These are phyloP conservation scores for Hibiscus mutabilis DNA, from an alignment of 345 rosid genomes.

Conservation along the genomic window DNA sequence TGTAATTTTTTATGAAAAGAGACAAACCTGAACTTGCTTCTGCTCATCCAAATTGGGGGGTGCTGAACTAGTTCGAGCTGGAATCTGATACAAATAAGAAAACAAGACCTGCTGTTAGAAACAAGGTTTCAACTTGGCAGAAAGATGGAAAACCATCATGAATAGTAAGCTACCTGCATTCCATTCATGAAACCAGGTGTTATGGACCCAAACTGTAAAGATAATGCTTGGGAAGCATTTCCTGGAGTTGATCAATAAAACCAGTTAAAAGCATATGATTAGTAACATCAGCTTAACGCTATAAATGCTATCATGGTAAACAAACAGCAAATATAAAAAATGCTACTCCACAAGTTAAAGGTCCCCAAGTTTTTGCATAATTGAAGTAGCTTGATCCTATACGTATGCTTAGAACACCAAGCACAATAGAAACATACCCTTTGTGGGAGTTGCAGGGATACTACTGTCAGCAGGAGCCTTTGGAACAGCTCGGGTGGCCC, in stretches of 20 bases:
- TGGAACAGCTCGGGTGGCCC: conserved; percentile 47
- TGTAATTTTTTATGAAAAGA: neutral
- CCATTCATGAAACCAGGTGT: conserved; percentile 74
- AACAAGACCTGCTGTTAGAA: neutral
- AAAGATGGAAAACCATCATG: neutral
- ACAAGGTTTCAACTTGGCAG: neutral
- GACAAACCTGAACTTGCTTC: conserved; percentile 41
- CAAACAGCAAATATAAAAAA: neutral
- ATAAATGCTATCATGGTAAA: neutral
- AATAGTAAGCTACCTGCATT: conserved; percentile 44
- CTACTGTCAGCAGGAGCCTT: conserved; percentile 58
- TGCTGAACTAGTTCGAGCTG: neutral
- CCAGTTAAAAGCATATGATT: neutral
- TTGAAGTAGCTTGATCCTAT: neutral
- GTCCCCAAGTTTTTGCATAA: neutral
- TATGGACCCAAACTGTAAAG: conserved; percentile 86
- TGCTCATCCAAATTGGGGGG: neutral
- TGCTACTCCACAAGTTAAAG: neutral
- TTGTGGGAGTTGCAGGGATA: conserved; percentile 35
- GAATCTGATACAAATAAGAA: neutral
- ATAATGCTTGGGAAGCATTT: conserved; percentile 56
- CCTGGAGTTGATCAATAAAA: conserved; percentile 27
- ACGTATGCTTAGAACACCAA: neutral
- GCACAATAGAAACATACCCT: conserved; percentile 31
- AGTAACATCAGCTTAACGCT: neutral